phyloP scores from a whole-genome alignment of 2,329 filamentous ascomycete genomes.

The Claviceps pusilla region DNA sequence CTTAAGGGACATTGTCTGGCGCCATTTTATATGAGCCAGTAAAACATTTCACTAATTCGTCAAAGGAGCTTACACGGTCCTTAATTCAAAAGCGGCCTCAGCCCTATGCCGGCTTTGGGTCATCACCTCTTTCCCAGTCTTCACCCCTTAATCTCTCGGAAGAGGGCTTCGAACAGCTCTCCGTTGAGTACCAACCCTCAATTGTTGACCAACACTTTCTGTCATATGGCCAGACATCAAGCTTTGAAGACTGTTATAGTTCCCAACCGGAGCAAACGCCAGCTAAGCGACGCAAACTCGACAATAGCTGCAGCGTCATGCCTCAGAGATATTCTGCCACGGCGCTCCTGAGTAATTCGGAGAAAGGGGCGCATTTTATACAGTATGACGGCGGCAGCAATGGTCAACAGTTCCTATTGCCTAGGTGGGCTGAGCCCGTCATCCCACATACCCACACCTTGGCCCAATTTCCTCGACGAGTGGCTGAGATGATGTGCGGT shows the following conservation, averaged over 20 bases:
- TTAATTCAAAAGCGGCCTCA: conserved; percentile 17
- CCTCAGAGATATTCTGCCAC: conserved; percentile 9
- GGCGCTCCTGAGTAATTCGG: background rate
- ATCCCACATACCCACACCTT: conserved; percentile 12
- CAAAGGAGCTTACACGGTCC: conserved; percentile 17
- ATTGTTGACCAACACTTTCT: conserved; percentile 14
- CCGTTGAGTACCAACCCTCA: conserved; percentile 12
- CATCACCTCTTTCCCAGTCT: conserved; percentile 8
- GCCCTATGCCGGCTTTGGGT: conserved; percentile 12
- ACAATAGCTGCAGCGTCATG: conserved; percentile 18
- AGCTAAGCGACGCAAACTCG: conserved; percentile 19
- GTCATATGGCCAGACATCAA: conserved; percentile 18
- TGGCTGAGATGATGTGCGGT: conserved; percentile 18
- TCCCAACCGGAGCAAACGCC: conserved; percentile 12
- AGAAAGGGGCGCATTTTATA: background rate
- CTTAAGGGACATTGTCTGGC: background rate
- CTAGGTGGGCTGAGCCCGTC: conserved; percentile 11
- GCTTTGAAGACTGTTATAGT: conserved; percentile 16
- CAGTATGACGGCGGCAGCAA: conserved; percentile 1
- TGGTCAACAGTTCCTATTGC: conserved; percentile 9
- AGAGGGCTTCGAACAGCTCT: conserved; percentile 1
- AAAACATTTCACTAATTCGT: conserved; percentile 21
- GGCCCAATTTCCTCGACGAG: conserved; percentile 13
- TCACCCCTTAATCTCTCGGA: conserved; percentile 10
- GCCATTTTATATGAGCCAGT: background rate